Percentiles rank a stretch among this genome's conserved stretches.
phyloP scores from a whole-genome alignment of 495 filamentous ascomycete genomes.

The Lasiosphaeria miniovina region DNA sequence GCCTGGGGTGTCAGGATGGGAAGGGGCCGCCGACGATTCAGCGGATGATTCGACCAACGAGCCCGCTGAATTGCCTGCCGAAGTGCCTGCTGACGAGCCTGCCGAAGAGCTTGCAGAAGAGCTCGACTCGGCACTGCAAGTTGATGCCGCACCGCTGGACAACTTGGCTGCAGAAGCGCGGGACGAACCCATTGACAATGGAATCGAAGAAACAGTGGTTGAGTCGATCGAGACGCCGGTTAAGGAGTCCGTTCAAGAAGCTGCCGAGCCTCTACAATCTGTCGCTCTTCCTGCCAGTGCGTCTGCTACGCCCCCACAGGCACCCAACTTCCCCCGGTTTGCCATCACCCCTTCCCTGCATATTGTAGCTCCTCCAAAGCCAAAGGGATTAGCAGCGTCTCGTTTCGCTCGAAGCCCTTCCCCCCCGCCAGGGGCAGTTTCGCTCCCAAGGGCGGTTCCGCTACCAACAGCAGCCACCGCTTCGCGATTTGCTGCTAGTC shows the following conservation, averaged over 20 bases:
- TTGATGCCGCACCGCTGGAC: conserved; percentile 1
- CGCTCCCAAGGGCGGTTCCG: conserved; percentile 30
- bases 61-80: conserved; percentile 20
- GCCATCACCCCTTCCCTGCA: background rate
- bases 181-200: conserved; percentile 3
- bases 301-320: conserved; percentile 7
- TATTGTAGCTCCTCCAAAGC: conserved; percentile 17
- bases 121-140: background rate
- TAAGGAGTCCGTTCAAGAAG: conserved; percentile 7
- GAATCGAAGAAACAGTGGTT: conserved; percentile 6
- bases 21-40: conserved; percentile 33
- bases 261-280: background rate
- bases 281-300: background rate
- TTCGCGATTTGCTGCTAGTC: conserved; percentile 29
- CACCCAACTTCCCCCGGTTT: conserved; percentile 20
- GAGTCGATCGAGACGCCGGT: conserved; percentile 18
- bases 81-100: conserved; percentile 14
- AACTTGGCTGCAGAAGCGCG: conserved; percentile 3
- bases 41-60: conserved; percentile 27
- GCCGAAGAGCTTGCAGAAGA: conserved; percentile 21
- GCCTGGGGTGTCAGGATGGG: conserved; percentile 52
- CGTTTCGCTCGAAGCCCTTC: conserved; percentile 36
- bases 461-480: conserved; percentile 33
- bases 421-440: conserved; percentile 30
- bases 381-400: conserved; percentile 38